Evolutionary conservation across 306 rosid species (phyloP), one percentile per base, ranked within the genome.

Genomic region (Luffa aegyptiaca): DNA sequence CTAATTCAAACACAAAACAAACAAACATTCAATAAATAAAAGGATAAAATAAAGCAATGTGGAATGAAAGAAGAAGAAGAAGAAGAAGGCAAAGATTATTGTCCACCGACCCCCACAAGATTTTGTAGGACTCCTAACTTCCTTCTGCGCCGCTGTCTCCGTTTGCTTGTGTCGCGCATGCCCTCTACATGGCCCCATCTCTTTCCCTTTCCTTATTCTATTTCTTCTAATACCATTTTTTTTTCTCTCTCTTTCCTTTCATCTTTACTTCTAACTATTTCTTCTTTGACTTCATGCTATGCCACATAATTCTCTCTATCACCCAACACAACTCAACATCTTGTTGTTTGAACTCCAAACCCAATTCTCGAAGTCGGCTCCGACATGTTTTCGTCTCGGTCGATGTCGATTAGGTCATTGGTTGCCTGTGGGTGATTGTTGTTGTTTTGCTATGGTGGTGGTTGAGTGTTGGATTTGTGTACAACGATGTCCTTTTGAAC

Each of bases 31-130:
- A 26, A 26, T 26, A 26, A 26, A 26, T 10, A 48, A 11, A 49
- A 49, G 55, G 14, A 49, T 49, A 49, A 2, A 49, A 49, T 12
- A 56, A 56, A 18, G 62, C 31, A 56, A 56, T 56, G 62, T 56
- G 31, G 31, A 59, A 59, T 3, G 16, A 35, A 13, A 14, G 83
- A 83, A 78, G 76, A 68, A 66, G 62, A 77, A 65, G 77, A 53
- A 72, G 26, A 79, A 80, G 85, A 90, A 83, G 87, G 53, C 39
- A 49, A 69, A 42, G 69, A 52, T 61, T 3, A 12, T 13, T 61
- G 41, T 61, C 18, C 7, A 31, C 18, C 68, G 41, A 61, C 68
- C 42, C 69, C 41, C 41, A 26, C 55, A 12, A 7, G 37, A 31
- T 33, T 62, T 11, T 6, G 18, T 10, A 8, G 1, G 20, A 20